Conservation (phyloP, 768 basidiomycete species). For the Daedaleopsis nitida region DNA sequence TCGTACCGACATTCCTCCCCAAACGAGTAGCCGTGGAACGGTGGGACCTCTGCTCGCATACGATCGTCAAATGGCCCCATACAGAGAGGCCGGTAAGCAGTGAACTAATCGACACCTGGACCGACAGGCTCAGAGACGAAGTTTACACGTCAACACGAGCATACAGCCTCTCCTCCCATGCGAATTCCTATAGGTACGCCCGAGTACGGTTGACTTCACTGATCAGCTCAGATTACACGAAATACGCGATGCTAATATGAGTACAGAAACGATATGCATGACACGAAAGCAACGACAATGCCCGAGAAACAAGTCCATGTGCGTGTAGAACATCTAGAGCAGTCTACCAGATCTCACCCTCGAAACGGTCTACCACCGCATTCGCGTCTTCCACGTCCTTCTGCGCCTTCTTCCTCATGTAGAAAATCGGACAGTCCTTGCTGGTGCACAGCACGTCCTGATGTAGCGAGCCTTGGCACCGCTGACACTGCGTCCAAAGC, state of each 20-base stretch:
- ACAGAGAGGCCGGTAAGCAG: too few relatives aligned
- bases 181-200: too few relatives aligned
- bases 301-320: not conserved
- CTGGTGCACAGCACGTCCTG: constrained; percentile 98
- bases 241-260: not conserved
- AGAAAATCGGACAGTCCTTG: constrained; percentile 98
- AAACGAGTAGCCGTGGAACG: too few relatives aligned
- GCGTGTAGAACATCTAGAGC: not conserved
- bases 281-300: not conserved
- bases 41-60: too few relatives aligned
- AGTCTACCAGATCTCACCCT: constrained; percentile 66
- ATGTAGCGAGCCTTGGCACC: constrained; percentile 98
- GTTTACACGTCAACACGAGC: too few relatives aligned
- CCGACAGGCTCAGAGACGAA: too few relatives aligned
- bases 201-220: too few relatives aligned
- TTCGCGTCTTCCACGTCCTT: constrained; percentile 94
- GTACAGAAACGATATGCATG: not conserved
- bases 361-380: constrained; percentile 81
- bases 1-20: too few relatives aligned
- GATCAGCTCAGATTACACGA: too few relatives aligned
- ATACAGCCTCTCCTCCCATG: too few relatives aligned
- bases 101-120: too few relatives aligned
- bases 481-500: constrained; percentile 98
- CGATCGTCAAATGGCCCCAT: too few relatives aligned
- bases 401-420: constrained; percentile 97